These are phyloP conservation scores for Thalassiosira hispida DNA, from an alignment of 352 stramenopile genomes.

Conservation along the genomic window DNA sequence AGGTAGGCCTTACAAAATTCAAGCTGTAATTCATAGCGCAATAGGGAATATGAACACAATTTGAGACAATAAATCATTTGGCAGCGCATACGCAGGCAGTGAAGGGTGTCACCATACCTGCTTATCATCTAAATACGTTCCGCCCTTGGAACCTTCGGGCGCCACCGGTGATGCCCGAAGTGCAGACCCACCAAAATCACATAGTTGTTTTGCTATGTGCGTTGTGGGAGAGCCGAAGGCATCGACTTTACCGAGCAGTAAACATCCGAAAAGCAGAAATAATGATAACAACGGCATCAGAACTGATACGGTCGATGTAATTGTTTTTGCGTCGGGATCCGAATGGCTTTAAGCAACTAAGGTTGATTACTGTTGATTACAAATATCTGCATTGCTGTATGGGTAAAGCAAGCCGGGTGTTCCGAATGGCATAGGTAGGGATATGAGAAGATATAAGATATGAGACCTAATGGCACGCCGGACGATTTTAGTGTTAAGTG, in stretches of 20 bases:
- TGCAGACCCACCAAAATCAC: neutral
- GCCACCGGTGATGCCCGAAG: conserved; percentile 3
- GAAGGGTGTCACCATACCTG: conserved; percentile 18
- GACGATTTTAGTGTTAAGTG: too few species aligned
- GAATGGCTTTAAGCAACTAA: too few species aligned
- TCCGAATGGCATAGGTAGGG: too few species aligned
- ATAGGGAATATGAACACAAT: neutral
- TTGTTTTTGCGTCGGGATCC: too few species aligned
- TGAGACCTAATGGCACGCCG: too few species aligned
- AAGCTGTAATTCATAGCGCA: conserved; percentile 19
- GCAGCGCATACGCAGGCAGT: neutral
- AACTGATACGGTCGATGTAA: too few species aligned
- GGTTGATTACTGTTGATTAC: too few species aligned
- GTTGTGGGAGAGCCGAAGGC: conserved; percentile 28
- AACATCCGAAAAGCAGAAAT: too few species aligned
- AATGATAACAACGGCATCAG: too few species aligned
- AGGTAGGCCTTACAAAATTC: conserved; percentile 78
- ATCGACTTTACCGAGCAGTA: neutral
- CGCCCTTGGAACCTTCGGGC: neutral
- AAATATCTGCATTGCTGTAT: too few species aligned
- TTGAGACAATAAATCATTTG: neutral
- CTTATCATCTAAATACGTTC: conserved; percentile 42
- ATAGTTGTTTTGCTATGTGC: neutral
- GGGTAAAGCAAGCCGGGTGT: too few species aligned
- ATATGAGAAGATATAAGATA: too few species aligned